Evolutionary conservation across 345 rosid genomes (phyloP), one percentile per base, ranked within the genome.

Genomic region (Citrus medica): DNA sequence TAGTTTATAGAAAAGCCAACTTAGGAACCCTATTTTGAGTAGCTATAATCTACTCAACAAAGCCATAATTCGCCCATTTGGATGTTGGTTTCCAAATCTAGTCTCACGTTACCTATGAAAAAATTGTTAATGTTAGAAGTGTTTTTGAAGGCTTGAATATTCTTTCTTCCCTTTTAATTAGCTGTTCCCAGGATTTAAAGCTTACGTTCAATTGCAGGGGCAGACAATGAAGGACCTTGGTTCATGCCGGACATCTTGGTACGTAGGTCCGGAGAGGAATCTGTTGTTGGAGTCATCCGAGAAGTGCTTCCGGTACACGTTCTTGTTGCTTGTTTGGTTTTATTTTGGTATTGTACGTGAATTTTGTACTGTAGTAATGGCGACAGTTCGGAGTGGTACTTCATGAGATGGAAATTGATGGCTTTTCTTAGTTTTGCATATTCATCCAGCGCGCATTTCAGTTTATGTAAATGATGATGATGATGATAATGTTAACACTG

Each of bases 171-270:
- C 28, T 6, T 67, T 42, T 51, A 38, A 40, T 74, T 60, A 56
- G 61, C n/a, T 21, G 19, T 25, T 24, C 12, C 63, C 1, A 35
- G 24, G 67, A 51, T 21, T 69, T 51, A 74, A 61, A 30, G 27
- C 1, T 46, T 46, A 16, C 28, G 35, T 58, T 71, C 9, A 33
- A 24, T 53, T 83, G 80, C 91, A 95, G 98, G 97, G 78, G 91
- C 91, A 13, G 97, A 94, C 74, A 86, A 79, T 60, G 97, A 96
- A 74, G 94, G 94, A 51, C 88, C 94, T 21, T 90, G 96, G 94
- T 88, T 88, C 84, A 87, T 94, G 87, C 93, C 98, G 19, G 98
- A 96, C 81, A 92, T 96, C 73, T 80, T 94, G 87, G 98, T 94
- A 74, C 93, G 85, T 77, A 92, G 87, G 82, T 82, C 91, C 46